A percentile compares a stretch with the other conserved stretches of the same genome.
Evolutionary conservation across 495 filamentous ascomycete species (phyloP).

Genomic region (Daldinia caldariorum): DNA sequence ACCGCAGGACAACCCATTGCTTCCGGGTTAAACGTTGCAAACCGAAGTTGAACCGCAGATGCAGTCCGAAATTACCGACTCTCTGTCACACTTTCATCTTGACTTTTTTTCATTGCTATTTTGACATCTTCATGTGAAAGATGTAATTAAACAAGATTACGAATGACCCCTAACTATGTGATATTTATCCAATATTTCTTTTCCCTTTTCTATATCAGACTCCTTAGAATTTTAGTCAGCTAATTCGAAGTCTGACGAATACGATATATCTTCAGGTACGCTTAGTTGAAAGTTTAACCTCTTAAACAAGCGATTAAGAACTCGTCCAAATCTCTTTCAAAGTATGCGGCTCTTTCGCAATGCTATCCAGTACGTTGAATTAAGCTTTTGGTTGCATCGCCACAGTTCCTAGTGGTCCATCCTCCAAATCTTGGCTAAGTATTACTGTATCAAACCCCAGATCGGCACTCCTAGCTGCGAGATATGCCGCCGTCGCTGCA

Average conservation of each 20-base stretch:
- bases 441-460: conserved; percentile 41
- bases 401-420: conserved; percentile 31
- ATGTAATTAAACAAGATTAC: neutral
- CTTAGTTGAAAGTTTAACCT: conserved; percentile 8
- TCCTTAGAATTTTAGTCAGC: neutral
- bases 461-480: conserved; percentile 18
- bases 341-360: conserved; percentile 36
- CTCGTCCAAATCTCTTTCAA: conserved; percentile 13
- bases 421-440: conserved; percentile 36
- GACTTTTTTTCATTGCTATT: neutral
- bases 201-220: neutral
- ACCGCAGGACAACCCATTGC: conserved; percentile 10
- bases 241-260: neutral
- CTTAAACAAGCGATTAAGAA: conserved; percentile 19
- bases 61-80: neutral
- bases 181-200: neutral
- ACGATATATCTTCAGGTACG: conserved; percentile 11
- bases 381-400: conserved; percentile 44
- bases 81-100: conserved; percentile 11
- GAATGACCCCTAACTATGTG: neutral
- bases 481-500: conserved; percentile 6
- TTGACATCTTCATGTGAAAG: neutral
- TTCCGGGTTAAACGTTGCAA: conserved; percentile 20
- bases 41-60: neutral
- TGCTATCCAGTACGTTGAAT: conserved; percentile 30